Evolutionary conservation across 2,329 filamentous ascomycete species (phyloP), one percentile per base, ranked within the genome.

Genomic region (Apiospora malaysiana): DNA sequence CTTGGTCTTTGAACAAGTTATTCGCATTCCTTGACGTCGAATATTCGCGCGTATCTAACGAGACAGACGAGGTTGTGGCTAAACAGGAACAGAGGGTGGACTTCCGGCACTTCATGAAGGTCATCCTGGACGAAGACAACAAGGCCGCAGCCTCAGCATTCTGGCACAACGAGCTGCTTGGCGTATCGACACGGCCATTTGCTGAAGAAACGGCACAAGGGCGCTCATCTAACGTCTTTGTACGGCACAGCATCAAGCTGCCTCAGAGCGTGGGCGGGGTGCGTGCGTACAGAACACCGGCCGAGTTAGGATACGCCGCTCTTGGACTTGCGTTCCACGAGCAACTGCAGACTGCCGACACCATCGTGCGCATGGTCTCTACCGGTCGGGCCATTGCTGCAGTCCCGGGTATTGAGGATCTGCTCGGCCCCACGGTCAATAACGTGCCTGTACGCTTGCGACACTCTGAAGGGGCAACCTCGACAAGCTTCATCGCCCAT

Each of bases 101-200:
- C 42, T 67, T 67, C 23, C 27, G 42, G 23, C 65, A 67, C 65
- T 67, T 67, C 42, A 37, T 67, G 21, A 67, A 67, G 40, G 65
- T 43, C 3, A 25, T 46, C 16, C 42, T 27, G 6, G 42, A 43
- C 25, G 40, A 67, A 32, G 27, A 40, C 10, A 43, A 25, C 12
- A 14, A 46, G 5, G 5, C 10, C n/a, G 65, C 23, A 2, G 23
- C 42, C 42, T 27, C 65, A 16, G 14, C 65, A 3, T 67, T 45
- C 42, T 67, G 65, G 65, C 42, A 23, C 42, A 18, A 45, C 42
- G 23, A 42, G 1, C 23, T 67, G n/a, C 25, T 47, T 3, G 65
- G 65, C 16, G 40, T 37, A 25, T 45, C 40, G 10, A 67, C 65
- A 4, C 65, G 65, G 1, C 3, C 65, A 8, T 37, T 67, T 16